Evolutionary conservation across 805 yeast genomes (phyloP).

Genomic region (Starmerella apicola): DNA sequence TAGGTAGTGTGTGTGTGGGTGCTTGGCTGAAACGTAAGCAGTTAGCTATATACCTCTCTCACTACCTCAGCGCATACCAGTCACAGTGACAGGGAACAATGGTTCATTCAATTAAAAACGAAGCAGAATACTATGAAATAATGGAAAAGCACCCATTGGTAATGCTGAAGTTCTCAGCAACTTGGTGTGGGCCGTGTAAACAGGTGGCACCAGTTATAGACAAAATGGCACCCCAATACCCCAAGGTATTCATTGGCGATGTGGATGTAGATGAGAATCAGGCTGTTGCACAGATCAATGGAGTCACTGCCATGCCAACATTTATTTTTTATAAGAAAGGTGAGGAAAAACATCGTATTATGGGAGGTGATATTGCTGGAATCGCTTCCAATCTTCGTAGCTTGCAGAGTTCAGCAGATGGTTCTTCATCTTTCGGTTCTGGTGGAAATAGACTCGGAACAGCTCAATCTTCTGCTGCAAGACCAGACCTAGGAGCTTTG

Average conservation of each 20-base stretch:
- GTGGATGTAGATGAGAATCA: slow-evolving; percentile 79
- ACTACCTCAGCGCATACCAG: too few relatives aligned
- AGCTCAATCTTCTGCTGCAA: neutral
- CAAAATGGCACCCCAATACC: slow-evolving; percentile 48
- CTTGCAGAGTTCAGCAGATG: slow-evolving; percentile 4
- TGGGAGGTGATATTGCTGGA: slow-evolving; percentile 22
- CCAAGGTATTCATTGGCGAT: slow-evolving; percentile 58
- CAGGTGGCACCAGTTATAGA: slow-evolving; percentile 90
- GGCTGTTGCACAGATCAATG: slow-evolving; percentile 52
- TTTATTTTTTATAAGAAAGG: slow-evolving; percentile 69
- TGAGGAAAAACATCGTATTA: slow-evolving; percentile 42
- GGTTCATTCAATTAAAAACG: slow-evolving; percentile 7
- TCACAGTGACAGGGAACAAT: too few relatives aligned
- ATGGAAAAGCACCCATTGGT: slow-evolving; percentile 23
- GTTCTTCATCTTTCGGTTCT: slow-evolving; percentile 7
- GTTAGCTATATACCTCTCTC: too few relatives aligned
- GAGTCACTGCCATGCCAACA: slow-evolving; percentile 55
- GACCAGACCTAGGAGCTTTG: neutral
- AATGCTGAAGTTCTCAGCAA: slow-evolving; percentile 74
- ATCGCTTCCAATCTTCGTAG: slow-evolving; percentile 9
- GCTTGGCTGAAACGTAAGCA: too few relatives aligned
- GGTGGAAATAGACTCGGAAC: neutral
- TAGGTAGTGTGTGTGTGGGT: too few relatives aligned
- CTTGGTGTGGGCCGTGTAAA: slow-evolving; percentile 98
- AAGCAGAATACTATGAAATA: slow-evolving; percentile 3